A percentile compares a stretch with the other conserved stretches of the same genome.
Conservation (phyloP, 768 basidiomycete species). For the Tricholomella constricta region DNA sequence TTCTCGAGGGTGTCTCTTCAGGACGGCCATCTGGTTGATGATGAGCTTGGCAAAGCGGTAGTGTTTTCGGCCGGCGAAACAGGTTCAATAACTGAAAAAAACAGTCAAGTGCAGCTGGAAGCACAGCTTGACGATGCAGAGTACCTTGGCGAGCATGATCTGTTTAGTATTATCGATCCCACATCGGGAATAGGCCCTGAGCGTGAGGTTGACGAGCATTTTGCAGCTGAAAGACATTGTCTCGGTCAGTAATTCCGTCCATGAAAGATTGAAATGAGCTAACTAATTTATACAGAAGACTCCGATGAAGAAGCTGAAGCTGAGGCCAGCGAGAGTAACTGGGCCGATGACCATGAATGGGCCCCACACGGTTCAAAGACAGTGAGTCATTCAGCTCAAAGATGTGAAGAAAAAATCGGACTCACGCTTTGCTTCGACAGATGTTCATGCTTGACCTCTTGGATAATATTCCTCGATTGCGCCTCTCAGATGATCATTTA, state of each 20-base stretch:
- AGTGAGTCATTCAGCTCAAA: background rate
- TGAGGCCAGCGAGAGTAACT: background rate
- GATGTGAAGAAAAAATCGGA: background rate
- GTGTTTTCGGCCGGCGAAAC: background rate
- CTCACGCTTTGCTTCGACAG: background rate
- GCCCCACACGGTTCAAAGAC: background rate
- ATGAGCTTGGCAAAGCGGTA: background rate
- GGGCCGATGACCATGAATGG: background rate
- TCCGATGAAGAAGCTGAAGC: background rate
- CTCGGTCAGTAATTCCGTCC: too few relatives aligned
- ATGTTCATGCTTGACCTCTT: background rate
- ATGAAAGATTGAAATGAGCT: too few relatives aligned
- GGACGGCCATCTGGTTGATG: background rate
- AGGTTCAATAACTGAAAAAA: too few relatives aligned
- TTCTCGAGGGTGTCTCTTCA: background rate
- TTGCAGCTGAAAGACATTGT: too few relatives aligned
- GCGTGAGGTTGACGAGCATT: too few relatives aligned
- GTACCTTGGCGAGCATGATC: too few relatives aligned
- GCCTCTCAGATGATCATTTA: background rate
- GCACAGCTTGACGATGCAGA: too few relatives aligned
- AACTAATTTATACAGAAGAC: background rate
- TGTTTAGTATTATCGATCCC: too few relatives aligned
- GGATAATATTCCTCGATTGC: background rate
- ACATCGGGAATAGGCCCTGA: too few relatives aligned
- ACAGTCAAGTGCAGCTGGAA: too few relatives aligned